Evolutionary conservation across 2,329 filamentous ascomycete genomes (phyloP).

Genomic region (Paramyrothecium roridum): DNA sequence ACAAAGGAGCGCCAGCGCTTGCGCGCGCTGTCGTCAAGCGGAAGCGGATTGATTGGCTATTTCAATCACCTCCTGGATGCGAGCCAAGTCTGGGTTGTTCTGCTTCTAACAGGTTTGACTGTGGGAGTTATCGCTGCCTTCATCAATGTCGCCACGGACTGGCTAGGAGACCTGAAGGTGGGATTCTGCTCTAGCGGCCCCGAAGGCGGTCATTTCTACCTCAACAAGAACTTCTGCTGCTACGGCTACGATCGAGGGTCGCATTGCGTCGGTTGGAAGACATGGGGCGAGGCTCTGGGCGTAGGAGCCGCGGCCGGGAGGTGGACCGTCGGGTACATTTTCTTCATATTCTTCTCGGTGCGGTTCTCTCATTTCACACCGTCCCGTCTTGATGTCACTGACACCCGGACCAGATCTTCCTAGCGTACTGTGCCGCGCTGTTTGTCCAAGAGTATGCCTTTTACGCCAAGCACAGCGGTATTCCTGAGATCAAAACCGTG

Average conservation of each 20-base stretch:
- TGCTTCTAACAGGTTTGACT: slow-evolving; percentile 80
- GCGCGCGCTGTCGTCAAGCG: slow-evolving; percentile 68
- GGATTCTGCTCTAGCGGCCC: slow-evolving; percentile 76
- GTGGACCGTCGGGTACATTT: slow-evolving; percentile 83
- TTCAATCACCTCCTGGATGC: slow-evolving; percentile 72
- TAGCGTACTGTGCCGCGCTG: slow-evolving; percentile 73
- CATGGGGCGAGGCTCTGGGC: slow-evolving; percentile 76
- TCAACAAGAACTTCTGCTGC: slow-evolving; percentile 91
- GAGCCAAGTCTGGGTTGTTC: slow-evolving; percentile 87
- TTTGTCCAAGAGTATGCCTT: slow-evolving; percentile 81
- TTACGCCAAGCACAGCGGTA: slow-evolving; percentile 91
- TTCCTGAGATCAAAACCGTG: slow-evolving; percentile 96
- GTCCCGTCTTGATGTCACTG: slow-evolving; percentile 10
- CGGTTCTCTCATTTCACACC: no score
- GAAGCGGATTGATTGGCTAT: slow-evolving; percentile 70
- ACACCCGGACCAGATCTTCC: slow-evolving; percentile 55
- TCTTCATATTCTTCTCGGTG: slow-evolving; percentile 83
- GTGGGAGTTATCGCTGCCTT: slow-evolving; percentile 81
- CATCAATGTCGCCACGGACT: slow-evolving; percentile 89
- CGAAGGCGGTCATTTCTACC: slow-evolving; percentile 83
- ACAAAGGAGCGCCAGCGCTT: slow-evolving; percentile 90
- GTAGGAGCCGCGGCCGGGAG: slow-evolving; percentile 63
- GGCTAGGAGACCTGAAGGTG: slow-evolving; percentile 88
- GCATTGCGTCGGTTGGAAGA: slow-evolving; percentile 82
- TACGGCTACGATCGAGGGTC: slow-evolving; percentile 82